Evolutionary conservation across 371 early-diverging fungal genomes (phyloP), one percentile per base, ranked within the genome.

Genomic region (Cokeromyces recurvatus): DNA sequence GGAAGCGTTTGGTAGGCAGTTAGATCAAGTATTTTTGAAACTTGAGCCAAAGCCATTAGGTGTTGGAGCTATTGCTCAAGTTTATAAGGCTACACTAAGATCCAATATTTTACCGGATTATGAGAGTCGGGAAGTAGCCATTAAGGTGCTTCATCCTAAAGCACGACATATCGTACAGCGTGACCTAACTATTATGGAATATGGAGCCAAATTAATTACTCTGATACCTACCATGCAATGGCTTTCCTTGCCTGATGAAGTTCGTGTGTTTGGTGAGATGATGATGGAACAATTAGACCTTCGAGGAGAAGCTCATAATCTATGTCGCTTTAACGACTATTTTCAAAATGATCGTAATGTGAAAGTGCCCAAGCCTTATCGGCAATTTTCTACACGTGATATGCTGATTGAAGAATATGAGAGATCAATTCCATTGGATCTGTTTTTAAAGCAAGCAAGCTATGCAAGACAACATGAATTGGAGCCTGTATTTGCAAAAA

Each of bases 41-140:
- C 82, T 94, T 47, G 84, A 89, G 16, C 68, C 73, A 23, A 64
- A 55, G 0, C 94, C 95, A 0, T 72, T 96, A 4, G 99, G 99
- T 0, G 90, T 91, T 8, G 97, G 99, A 1, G 94, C 95, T 4
- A 93, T 98, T 57, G 94, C 97, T 0, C 97, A 97, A 69, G 98
- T 96, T 49, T 81, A 87, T 54, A 60, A 80, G 23, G 90, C 86
- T 14, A 71, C 74, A 32, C 56, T 90, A 4, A 71, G 64, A 34
- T 83, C 78, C 0, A 58, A 71, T 1, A 29, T 29, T 11, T 8
- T 29, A 4, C 17, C 46, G 3, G 69, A 62, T 38, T 15, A 43
- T n/a, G 40, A 64, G 6, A 64, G 64, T 3, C 37, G 60, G 5
- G 68, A 74, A 0, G 91, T 92, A 9, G 97, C 97, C 0, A 82